Evolutionary conservation across 169 alveolate species (phyloP).

Genomic region (Eimeria necatrix): DNA sequence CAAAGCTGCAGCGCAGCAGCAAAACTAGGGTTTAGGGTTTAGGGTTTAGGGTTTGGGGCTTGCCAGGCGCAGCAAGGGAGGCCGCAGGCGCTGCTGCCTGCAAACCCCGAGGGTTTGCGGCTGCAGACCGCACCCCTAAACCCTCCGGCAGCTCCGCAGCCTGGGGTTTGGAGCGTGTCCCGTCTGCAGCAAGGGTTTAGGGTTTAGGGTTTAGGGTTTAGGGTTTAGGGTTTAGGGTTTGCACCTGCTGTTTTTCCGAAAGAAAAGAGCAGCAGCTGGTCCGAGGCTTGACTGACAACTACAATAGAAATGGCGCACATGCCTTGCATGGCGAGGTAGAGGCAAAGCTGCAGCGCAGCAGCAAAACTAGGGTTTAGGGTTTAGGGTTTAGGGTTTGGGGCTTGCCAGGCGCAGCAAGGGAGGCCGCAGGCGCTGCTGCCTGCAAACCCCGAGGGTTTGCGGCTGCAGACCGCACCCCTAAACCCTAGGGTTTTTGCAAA

Average conservation of each 20-base stretch:
- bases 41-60: no score
- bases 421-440: neutral
- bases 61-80: neutral
- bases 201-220: no score
- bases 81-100: neutral
- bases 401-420: neutral
- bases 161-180: no score
- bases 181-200: no score
- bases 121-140: slow-evolving; percentile 59
- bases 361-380: neutral
- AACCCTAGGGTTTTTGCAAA: neutral
- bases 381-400: no score
- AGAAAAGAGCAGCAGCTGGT: slow-evolving; percentile 49
- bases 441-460: neutral
- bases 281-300: slow-evolving; percentile 73
- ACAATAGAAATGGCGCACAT: slow-evolving; percentile 58
- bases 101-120: neutral
- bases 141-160: no score
- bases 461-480: slow-evolving; percentile 52
- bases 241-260: slow-evolving; percentile 64
- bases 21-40: neutral
- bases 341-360: neutral
- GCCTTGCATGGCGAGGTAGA: slow-evolving; percentile 74
- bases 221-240: no score
- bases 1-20: neutral